phyloP scores from a whole-genome alignment of 2,329 filamentous ascomycete genomes.

The Fusarium caatingaense region DNA sequence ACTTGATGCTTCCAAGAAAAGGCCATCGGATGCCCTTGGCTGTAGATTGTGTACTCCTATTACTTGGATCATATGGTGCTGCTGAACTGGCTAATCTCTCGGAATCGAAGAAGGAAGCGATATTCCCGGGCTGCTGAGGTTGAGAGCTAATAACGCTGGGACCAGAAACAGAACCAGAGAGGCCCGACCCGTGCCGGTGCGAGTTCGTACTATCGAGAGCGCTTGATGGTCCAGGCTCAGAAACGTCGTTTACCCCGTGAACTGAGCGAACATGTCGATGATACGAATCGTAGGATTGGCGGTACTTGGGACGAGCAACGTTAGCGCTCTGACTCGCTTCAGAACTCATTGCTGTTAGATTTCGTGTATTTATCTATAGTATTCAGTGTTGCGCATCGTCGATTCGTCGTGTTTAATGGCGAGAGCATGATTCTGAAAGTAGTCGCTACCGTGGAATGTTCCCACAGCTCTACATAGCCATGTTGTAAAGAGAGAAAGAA shows the following conservation, averaged over 20 bases:
- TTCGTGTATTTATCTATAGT: slow-evolving; percentile 17
- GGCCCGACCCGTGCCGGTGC: slow-evolving; percentile 15
- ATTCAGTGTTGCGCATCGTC: slow-evolving; percentile 27
- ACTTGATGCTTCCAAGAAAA: slow-evolving; percentile 45
- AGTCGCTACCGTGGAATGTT: slow-evolving; percentile 12
- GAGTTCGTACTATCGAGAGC: slow-evolving; percentile 20
- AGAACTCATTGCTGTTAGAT: slow-evolving; percentile 39
- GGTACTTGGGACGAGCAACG: slow-evolving; percentile 34
- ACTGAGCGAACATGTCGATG: slow-evolving; percentile 43
- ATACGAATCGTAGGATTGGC: slow-evolving; percentile 44
- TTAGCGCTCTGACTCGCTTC: slow-evolving; percentile 30
- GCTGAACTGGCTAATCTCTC: slow-evolving; percentile 41
- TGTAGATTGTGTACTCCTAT: slow-evolving; percentile 14
- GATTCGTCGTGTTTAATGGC: slow-evolving; percentile 18
- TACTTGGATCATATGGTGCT: slow-evolving; percentile 28
- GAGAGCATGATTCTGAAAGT: slow-evolving; percentile 31
- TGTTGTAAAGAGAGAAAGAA: background rate
- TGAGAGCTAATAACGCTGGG: slow-evolving; percentile 8
- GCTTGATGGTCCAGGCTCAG: slow-evolving; percentile 23
- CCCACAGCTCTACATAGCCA: slow-evolving; percentile 28
- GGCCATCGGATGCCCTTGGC: slow-evolving; percentile 39
- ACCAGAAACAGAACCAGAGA: background rate
- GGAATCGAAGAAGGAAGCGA: slow-evolving; percentile 45
- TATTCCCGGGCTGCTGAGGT: slow-evolving; percentile 21
- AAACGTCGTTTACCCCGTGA: slow-evolving; percentile 35